phyloP scores from a whole-genome alignment of 108 stramenopile genomes.

The Cyclotella cryptica region DNA sequence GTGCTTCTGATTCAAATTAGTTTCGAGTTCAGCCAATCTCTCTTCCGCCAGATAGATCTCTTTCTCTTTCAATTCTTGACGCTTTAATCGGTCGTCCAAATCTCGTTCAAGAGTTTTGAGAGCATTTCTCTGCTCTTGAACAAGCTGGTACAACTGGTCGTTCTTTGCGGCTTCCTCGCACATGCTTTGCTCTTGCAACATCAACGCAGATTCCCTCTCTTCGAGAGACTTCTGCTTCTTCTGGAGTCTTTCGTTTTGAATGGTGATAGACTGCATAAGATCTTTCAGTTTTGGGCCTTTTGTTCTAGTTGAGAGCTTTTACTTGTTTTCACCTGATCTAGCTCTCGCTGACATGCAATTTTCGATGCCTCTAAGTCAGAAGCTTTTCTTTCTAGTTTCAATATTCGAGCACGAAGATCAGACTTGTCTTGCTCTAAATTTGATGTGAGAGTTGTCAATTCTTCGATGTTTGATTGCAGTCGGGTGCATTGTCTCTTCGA shows the following conservation, averaged over 20 bases:
- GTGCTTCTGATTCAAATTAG: conserved; percentile 32
- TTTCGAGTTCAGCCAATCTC: conserved; percentile 35
- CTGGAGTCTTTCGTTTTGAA: conserved; percentile 41
- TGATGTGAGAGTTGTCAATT: neutral
- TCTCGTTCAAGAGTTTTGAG: conserved; percentile 42
- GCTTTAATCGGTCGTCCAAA: conserved; percentile 26
- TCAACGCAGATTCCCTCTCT: conserved; percentile 35
- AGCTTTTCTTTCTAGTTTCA: conserved; percentile 30
- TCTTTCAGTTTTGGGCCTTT: conserved; percentile 49
- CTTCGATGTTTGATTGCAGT: conserved; percentile 3
- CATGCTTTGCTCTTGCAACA: conserved; percentile 24
- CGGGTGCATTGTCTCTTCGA: conserved; percentile 7
- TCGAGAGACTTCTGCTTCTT: conserved; percentile 45
- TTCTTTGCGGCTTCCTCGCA: conserved; percentile 42
- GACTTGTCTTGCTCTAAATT: conserved; percentile 42
- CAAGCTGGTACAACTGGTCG: conserved; percentile 25
- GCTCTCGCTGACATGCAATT: conserved; percentile 9
- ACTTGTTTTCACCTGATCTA: conserved; percentile 20
- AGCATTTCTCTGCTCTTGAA: conserved; percentile 28
- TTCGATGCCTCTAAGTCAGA: conserved; percentile 21
- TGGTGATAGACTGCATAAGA: conserved; percentile 42
- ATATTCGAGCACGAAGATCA: conserved; percentile 31
- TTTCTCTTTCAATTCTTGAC: conserved; percentile 42
- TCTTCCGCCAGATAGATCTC: conserved; percentile 36
- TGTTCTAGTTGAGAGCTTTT: conserved; percentile 44